These are phyloP conservation scores for Tremellales sp. DNA, from an alignment of 1,284 basidiomycete species.

Conservation along the genomic window DNA sequence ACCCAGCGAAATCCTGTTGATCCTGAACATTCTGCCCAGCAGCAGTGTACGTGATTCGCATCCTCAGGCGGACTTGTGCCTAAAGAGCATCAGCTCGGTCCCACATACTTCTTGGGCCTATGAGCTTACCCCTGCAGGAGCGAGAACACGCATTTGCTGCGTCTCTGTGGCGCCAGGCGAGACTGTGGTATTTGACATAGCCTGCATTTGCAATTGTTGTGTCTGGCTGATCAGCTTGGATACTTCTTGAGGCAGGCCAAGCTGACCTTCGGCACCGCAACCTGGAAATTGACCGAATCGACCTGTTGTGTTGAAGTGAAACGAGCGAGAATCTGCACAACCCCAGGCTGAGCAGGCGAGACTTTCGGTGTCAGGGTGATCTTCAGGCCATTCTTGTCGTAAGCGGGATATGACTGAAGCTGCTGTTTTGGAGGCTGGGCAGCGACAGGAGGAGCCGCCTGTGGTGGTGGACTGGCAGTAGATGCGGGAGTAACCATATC, in stretches of 20 bases:
- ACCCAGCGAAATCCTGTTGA: constrained; percentile 89
- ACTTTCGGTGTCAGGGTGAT: constrained; percentile 86
- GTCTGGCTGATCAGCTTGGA: constrained; percentile 58
- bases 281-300: constrained; percentile 82
- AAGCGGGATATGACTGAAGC: constrained; percentile 74
- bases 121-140: constrained; percentile 73
- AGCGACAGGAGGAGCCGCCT: constrained; percentile 31
- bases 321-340: constrained; percentile 83
- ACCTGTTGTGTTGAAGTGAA: constrained; percentile 69
- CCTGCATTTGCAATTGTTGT: constrained; percentile 96
- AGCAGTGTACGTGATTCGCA: constrained; percentile 74
- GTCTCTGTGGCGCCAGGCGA: constrained; percentile 77
- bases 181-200: constrained; percentile 84
- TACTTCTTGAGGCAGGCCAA: not conserved
- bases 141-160: constrained; percentile 90
- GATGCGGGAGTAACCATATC: constrained; percentile 31
- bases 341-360: constrained; percentile 69
- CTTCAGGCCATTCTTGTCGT: constrained; percentile 83
- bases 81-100: constrained; percentile 38
- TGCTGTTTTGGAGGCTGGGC: constrained; percentile 52
- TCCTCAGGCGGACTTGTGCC: constrained; percentile 76
- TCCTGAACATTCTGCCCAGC: constrained; percentile 73
- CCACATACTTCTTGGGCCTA: not conserved
- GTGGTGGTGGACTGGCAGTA: constrained; percentile 15
- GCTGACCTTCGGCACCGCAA: constrained; percentile 89